Conservation (phyloP, 805 yeast genomes). For the Vanderwaltozyma yarrowii region DNA sequence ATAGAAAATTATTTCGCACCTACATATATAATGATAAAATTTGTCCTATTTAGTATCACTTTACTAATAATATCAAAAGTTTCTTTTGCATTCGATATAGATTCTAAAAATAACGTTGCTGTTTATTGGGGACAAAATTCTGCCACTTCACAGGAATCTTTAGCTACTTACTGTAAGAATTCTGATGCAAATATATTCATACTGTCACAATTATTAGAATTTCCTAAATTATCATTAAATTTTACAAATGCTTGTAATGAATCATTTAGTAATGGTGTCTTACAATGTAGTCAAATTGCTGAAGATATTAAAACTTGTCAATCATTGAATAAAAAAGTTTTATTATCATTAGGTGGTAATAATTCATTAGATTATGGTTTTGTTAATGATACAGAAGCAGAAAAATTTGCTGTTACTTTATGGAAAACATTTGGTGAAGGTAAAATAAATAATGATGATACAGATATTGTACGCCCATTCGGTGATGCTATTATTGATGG, state of each 20-base stretch:
- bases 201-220: conserved; percentile 57
- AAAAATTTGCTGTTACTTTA: conserved; percentile 44
- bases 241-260: conserved; percentile 43
- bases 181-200: conserved; percentile 62
- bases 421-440: conserved; percentile 62
- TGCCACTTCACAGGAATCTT: conserved; percentile 43
- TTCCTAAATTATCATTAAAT: conserved; percentile 43
- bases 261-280: conserved; percentile 30
- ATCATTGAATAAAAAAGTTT: conserved; percentile 57
- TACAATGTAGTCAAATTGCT: conserved; percentile 46
- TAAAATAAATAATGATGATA: conserved; percentile 1
- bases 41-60: neutral
- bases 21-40: neutral
- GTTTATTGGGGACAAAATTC: conserved; percentile 87
- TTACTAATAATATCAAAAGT: too few relatives aligned
- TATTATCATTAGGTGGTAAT: conserved; percentile 69
- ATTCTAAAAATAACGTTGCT: conserved; percentile 50
- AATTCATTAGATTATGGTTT: conserved; percentile 69
- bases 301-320: conserved; percentile 69
- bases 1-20: too few relatives aligned
- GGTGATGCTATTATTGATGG: conserved; percentile 78
- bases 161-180: conserved; percentile 51
- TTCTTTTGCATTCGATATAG: conserved; percentile 20
- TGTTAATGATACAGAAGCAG: conserved; percentile 69
- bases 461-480: conserved; percentile 49